These are phyloP conservation scores for Neurospora sp. DNA, from an alignment of 495 filamentous ascomycete genomes.

Conservation along the genomic window DNA sequence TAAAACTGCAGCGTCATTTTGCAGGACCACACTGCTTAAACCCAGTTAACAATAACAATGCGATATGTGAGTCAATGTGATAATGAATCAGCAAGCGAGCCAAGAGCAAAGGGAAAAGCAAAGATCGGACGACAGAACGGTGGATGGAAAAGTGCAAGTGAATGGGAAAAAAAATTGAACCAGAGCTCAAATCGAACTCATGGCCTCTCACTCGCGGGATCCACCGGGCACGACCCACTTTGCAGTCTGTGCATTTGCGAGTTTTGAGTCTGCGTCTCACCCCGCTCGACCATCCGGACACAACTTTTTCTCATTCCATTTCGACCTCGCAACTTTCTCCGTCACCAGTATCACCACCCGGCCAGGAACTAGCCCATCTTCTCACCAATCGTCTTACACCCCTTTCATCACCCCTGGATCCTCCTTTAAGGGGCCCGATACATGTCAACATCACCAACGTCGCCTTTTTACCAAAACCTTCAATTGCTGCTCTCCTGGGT, in stretches of 20 bases:
- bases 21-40: no score
- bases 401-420: neutral
- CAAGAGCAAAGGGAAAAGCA: neutral
- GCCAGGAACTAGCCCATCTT: constrained; percentile 2
- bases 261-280: constrained; percentile 4
- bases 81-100: no score
- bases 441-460: neutral
- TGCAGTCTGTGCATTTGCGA: neutral
- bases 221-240: neutral
- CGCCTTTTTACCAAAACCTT: neutral
- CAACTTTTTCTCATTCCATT: constrained; percentile 1
- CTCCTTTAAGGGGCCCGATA: neutral
- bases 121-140: neutral
- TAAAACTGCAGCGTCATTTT: no score
- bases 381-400: constrained; percentile 25
- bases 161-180: neutral
- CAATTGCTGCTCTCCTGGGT: neutral
- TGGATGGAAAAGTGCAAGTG: neutral
- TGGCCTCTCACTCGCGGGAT: neutral
- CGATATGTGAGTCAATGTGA: no score
- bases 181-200: neutral
- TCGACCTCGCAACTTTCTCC: constrained; percentile 6
- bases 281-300: constrained; percentile 17
- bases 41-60: no score
- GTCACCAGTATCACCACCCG: constrained; percentile 20